These are phyloP conservation scores for Alternaria ethzedia DNA, from an alignment of 2,329 filamentous ascomycete genomes.

Conservation along the genomic window DNA sequence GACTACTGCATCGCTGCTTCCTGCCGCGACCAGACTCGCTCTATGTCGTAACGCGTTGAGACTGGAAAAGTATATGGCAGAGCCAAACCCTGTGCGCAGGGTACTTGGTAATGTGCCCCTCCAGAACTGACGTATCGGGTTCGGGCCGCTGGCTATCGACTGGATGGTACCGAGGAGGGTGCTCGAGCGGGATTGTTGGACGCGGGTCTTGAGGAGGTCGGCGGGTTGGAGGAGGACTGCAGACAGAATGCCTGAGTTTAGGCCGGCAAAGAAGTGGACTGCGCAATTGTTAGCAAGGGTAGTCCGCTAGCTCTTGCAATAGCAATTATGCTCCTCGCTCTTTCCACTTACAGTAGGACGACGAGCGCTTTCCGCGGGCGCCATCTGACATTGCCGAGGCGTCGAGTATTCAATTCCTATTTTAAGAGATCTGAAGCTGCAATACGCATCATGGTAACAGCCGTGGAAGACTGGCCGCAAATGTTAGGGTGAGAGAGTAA, in stretches of 20 bases:
- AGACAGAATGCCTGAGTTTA: conserved; percentile 84
- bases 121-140: conserved; percentile 80
- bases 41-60: conserved; percentile 82
- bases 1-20: conserved; percentile 16
- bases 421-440: conserved; percentile 7
- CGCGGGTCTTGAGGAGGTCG: conserved; percentile 93
- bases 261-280: conserved; percentile 85
- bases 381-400: conserved; percentile 60
- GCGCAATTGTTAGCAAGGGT: not conserved
- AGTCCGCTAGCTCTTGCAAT: not conserved
- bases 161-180: conserved; percentile 72
- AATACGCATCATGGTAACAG: conserved; percentile 17
- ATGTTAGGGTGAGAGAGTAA: not conserved
- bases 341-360: conserved; percentile 55
- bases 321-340: not conserved
- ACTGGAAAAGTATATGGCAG: conserved; percentile 90
- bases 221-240: conserved; percentile 92
- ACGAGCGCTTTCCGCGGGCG: conserved; percentile 51
- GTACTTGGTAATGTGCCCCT: conserved; percentile 90
- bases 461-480: not conserved
- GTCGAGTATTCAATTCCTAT: conserved; percentile 34
- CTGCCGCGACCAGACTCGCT: conserved; percentile 50
- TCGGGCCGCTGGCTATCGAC: conserved; percentile 69
- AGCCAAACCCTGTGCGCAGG: conserved; percentile 91
- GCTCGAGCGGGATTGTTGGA: conserved; percentile 81